Percentiles rank a stretch among this genome's conserved stretches.
Conservation (phyloP, 352 stramenopile species). For the Phytopythium aichiense region DNA sequence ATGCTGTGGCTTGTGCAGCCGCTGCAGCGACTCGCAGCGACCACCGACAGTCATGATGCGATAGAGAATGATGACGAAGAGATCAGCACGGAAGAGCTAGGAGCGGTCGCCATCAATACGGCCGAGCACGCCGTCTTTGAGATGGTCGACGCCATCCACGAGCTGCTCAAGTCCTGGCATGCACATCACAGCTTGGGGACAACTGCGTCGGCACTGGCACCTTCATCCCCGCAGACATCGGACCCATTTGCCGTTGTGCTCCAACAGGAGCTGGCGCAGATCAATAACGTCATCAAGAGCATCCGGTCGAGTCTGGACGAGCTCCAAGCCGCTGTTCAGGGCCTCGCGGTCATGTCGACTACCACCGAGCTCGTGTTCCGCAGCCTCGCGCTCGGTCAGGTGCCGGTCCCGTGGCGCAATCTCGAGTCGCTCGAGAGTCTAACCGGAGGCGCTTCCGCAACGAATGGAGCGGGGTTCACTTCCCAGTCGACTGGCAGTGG, state of each 20-base stretch:
- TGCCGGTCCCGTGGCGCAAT: constrained; percentile 52
- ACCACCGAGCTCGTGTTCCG: constrained; percentile 48
- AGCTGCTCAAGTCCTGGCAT: constrained; percentile 12
- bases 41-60: not conserved
- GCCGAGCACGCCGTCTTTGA: constrained; percentile 15
- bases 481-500: not conserved
- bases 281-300: constrained; percentile 35
- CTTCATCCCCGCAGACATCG: not conserved
- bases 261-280: constrained; percentile 56
- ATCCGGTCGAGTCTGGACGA: constrained; percentile 38
- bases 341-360: constrained; percentile 49
- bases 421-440: constrained; percentile 10
- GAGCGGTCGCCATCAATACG: not conserved
- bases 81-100: not conserved
- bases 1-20: constrained; percentile 41
- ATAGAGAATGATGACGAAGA: constrained; percentile 1
- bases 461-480: constrained; percentile 21
- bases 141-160: constrained; percentile 19
- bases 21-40: not conserved
- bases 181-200: not conserved
- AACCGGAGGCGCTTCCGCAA: not conserved
- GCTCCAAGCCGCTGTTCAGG: constrained; percentile 55
- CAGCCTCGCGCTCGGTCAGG: constrained; percentile 43
- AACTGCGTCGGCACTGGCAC: not conserved
- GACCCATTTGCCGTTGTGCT: constrained; percentile 67